Percentiles rank a stretch among this genome's conserved stretches.
phyloP scores from a whole-genome alignment of 148 eudicot species.

The Rheum nobile region DNA sequence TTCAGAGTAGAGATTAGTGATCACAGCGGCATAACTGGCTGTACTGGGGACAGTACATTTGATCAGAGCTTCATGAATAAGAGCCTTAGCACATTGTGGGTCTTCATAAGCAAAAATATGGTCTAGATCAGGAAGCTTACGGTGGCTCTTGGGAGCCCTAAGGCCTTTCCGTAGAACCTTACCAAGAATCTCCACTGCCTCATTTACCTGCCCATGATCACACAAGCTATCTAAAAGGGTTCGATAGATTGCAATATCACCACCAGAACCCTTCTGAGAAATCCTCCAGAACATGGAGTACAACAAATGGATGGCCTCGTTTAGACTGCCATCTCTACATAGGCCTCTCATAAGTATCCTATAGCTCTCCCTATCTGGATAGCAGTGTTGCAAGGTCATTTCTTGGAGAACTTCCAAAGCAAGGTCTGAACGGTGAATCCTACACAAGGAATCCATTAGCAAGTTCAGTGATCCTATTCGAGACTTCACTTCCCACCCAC shows the following conservation, averaged over 20 bases:
- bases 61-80: conserved; percentile 55
- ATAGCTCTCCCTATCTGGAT: conserved; percentile 64
- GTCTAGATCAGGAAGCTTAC: conserved; percentile 38
- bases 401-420: conserved; percentile 69
- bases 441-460: conserved; percentile 61
- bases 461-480: conserved; percentile 51
- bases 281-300: conserved; percentile 87
- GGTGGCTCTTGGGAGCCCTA: conserved; percentile 44
- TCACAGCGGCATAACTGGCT: conserved; percentile 53
- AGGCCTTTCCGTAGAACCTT: conserved; percentile 76
- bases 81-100: conserved; percentile 29
- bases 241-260: conserved; percentile 62
- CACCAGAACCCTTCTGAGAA: conserved; percentile 84
- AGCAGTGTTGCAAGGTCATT: conserved; percentile 51
- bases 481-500: conserved; percentile 68
- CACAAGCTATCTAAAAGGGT: conserved; percentile 57
- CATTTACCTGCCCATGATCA: conserved; percentile 45
- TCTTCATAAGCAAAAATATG: conserved; percentile 28
- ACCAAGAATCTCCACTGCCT: conserved; percentile 60
- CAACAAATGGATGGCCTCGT: conserved; percentile 74
- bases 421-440: conserved; percentile 48
- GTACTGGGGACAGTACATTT: conserved; percentile 59
- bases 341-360: conserved; percentile 70
- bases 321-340: conserved; percentile 55
- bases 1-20: conserved; percentile 55